Evolutionary conservation across 768 basidiomycete species (phyloP).

Genomic region (Suillus plorans): DNA sequence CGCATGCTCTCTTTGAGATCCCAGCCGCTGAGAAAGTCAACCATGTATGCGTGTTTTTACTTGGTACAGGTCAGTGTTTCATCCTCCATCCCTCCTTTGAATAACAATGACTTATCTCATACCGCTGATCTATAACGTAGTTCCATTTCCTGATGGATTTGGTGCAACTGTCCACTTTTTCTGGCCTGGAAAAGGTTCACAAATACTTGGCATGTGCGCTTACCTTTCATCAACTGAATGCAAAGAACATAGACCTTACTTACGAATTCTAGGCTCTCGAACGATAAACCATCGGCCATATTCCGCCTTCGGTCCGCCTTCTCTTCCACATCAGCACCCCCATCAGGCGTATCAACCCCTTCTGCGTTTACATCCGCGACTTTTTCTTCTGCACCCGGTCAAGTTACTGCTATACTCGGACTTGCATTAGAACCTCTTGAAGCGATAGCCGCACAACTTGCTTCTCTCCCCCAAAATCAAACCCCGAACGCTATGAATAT

Average conservation of each 20-base stretch:
- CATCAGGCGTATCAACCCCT: slow-evolving; percentile 30
- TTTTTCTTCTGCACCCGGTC: slow-evolving; percentile 36
- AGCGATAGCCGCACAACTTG: slow-evolving; percentile 59
- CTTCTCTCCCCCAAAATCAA: slow-evolving; percentile 38
- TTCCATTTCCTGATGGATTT: slow-evolving; percentile 81
- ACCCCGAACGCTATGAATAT: slow-evolving; percentile 23
- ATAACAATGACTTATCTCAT: slow-evolving; percentile 60
- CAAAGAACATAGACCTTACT: not conserved
- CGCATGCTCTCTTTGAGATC: slow-evolving; percentile 79
- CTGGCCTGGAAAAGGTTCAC: slow-evolving; percentile 87
- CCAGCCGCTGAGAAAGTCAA: slow-evolving; percentile 72
- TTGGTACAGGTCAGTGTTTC: slow-evolving; percentile 63
- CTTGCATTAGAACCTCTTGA: slow-evolving; percentile 76
- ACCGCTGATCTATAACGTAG: slow-evolving; percentile 31
- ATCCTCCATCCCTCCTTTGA: not conserved
- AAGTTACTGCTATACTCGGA: slow-evolving; percentile 74
- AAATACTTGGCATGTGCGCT: slow-evolving; percentile 79
- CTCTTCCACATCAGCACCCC: slow-evolving; percentile 32
- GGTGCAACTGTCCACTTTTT: slow-evolving; percentile 84
- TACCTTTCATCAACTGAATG: not conserved
- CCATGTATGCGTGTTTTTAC: slow-evolving; percentile 81
- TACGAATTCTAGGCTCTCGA: slow-evolving; percentile 62
- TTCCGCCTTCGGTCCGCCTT: slow-evolving; percentile 77
- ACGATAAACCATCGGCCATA: slow-evolving; percentile 87
- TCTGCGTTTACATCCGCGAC: slow-evolving; percentile 31